Evolutionary conservation across 2,329 filamentous ascomycete genomes (phyloP), one percentile per base, ranked within the genome.

Genomic region (Microdochium bolleyi): DNA sequence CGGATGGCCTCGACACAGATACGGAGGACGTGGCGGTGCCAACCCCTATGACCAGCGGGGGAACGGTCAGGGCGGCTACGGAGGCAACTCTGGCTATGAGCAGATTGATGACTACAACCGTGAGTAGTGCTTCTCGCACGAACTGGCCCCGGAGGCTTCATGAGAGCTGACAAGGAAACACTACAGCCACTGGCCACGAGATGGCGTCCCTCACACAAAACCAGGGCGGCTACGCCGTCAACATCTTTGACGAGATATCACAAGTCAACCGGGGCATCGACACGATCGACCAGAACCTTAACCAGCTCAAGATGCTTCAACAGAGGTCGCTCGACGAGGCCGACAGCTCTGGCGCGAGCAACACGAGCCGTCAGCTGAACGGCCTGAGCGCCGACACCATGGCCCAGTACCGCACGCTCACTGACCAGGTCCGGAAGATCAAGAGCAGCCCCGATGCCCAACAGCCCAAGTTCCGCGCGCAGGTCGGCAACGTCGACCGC

Each of bases 401-500:
- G 84, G 82, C 81, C 51, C 77, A 85, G 52, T 96, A 95, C 76
- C 85, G 88, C 57, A 82, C 79, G 55, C 80, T 97, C 53, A 89
- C 87, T 53, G 83, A 87, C 51, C 86, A 88, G 51, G 84, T 96
- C 59, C 89, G 88, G 79, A 95, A 95, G 78, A 99, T 96, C 88
- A 99, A 99, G 89, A 83, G 78, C 76, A 92, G 84, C 75, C 95
- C 99, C 65, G 92, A 97, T 76, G 92, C 91, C 58, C 82, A 83
- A 54, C 83, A 82, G 57, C 76, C 84, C 48, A 84, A 84, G 65
- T 94, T 95, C 70, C 79, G 81, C 52, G 79, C 86, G 32, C 92
- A 96, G 69, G 87, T 96, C 58, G 86, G 87, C 62, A 85, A 85
- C 54, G 82, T 94, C 48, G 89, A 95, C 68, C 82, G 87, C 51